Evolutionary conservation across 176 grass and related monocot species (phyloP).

Genomic region (Juncus inflexus): DNA sequence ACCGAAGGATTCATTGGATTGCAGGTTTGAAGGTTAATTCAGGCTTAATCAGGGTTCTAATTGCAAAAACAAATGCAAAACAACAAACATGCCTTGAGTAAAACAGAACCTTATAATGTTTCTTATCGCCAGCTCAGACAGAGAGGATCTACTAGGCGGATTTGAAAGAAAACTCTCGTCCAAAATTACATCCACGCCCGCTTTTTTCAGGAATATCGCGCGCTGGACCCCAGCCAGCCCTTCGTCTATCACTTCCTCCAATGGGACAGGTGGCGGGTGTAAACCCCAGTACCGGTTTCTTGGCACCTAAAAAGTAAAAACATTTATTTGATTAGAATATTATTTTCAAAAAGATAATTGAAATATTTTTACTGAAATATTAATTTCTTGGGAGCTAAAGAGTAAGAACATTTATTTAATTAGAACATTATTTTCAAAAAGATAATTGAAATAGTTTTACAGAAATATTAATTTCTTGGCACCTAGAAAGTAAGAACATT

Average conservation of each 20-base stretch:
- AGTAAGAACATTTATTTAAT: neutral
- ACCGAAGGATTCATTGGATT: too few species aligned
- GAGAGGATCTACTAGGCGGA: constrained; percentile 68
- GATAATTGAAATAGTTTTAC: too few species aligned
- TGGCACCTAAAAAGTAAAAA: constrained; percentile 52
- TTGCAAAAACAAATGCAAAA: neutral
- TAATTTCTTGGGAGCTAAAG: constrained; percentile 5
- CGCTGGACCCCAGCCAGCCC: constrained; percentile 69
- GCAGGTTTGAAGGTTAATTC: neutral
- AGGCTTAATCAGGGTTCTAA: too few species aligned
- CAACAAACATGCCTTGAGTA: constrained; percentile 26
- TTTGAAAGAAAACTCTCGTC: constrained; percentile 90
- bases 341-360: too few species aligned
- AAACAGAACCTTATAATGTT: constrained; percentile 83
- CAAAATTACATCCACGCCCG: constrained; percentile 76
- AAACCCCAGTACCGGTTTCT: constrained; percentile 94
- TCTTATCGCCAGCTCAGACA: constrained; percentile 77
- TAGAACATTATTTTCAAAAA: neutral
- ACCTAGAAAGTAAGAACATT: neutral
- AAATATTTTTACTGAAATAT: neutral
- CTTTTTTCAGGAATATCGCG: constrained; percentile 81
- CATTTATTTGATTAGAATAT: neutral
- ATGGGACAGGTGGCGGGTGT: constrained; percentile 83
- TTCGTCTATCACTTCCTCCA: constrained; percentile 98
- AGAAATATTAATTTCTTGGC: too few species aligned